phyloP scores from a whole-genome alignment of 148 eudicot species.

The Persicaria tinctoria region DNA sequence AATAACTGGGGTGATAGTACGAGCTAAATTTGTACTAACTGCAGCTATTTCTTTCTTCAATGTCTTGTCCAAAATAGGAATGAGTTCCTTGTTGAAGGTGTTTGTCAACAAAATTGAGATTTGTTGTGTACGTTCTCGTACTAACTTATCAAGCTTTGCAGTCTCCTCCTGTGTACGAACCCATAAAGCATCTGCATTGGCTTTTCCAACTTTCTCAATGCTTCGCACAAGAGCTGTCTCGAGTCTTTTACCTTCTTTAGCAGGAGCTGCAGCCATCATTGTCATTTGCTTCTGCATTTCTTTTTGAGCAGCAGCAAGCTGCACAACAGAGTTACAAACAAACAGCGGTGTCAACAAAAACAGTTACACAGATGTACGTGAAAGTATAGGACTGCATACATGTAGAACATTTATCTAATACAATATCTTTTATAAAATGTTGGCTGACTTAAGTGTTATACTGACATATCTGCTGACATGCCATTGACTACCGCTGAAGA shows the following conservation, averaged over 20 bases:
- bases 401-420: neutral
- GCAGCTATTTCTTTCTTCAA: constrained; percentile 74
- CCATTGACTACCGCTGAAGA: too few species aligned
- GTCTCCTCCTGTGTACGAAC: constrained; percentile 65
- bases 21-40: constrained; percentile 64
- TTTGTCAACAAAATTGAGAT: constrained; percentile 40
- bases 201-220: constrained; percentile 70
- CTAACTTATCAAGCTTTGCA: constrained; percentile 65
- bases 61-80: constrained; percentile 51
- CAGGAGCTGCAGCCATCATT: constrained; percentile 17
- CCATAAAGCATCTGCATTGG: constrained; percentile 83
- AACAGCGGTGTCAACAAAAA: neutral
- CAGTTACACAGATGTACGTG: neutral
- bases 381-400: neutral
- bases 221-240: constrained; percentile 61
- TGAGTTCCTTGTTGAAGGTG: constrained; percentile 54
- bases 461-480: too few species aligned
- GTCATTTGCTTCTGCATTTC: constrained; percentile 76
- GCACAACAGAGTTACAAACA: constrained; percentile 12
- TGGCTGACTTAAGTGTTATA: neutral
- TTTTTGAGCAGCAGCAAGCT: constrained; percentile 54
- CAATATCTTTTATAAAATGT: neutral
- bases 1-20: constrained; percentile 53
- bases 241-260: constrained; percentile 69
- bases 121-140: constrained; percentile 65